These are phyloP conservation scores for Metrosideros polymorpha DNA, from an alignment of 441 rosid species.

Conservation along the genomic window DNA sequence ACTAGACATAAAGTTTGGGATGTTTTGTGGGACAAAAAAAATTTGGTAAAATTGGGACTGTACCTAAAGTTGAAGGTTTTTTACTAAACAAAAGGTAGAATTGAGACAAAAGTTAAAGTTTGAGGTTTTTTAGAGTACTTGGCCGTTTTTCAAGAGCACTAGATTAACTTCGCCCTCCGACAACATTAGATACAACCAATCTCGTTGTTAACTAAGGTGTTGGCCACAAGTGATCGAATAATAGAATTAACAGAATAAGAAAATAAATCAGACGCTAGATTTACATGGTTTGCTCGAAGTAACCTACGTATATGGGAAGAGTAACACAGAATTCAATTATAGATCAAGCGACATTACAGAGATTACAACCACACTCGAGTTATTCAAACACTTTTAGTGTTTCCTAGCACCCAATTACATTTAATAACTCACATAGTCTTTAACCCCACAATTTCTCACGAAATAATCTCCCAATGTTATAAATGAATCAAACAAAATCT, in stretches of 20 bases:
- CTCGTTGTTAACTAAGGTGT: neutral
- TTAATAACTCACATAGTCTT: neutral
- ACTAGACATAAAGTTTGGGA: no score
- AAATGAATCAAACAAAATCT: neutral
- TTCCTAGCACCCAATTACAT: neutral
- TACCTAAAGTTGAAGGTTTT: no score
- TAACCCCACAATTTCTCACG: neutral
- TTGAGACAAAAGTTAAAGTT: no score
- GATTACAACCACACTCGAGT: neutral
- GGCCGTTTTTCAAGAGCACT: no score
- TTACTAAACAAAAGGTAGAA: no score
- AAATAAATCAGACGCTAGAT: neutral
- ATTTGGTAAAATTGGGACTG: no score
- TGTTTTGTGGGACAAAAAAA: no score
- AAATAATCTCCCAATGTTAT: neutral
- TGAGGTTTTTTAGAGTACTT: no score
- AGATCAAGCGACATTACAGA: neutral
- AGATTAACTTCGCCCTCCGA: no score
- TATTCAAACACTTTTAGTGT: neutral
- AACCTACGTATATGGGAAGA: neutral
- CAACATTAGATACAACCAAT: neutral
- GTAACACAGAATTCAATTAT: rapidly evolving
- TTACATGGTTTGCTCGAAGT: rapidly evolving
- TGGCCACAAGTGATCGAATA: neutral
- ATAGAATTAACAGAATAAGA: neutral